A percentile compares a stretch with the other conserved stretches of the same genome.
phyloP scores from a whole-genome alignment of 192 early-diverging fungal species.

The Haplosporangium gracile region DNA sequence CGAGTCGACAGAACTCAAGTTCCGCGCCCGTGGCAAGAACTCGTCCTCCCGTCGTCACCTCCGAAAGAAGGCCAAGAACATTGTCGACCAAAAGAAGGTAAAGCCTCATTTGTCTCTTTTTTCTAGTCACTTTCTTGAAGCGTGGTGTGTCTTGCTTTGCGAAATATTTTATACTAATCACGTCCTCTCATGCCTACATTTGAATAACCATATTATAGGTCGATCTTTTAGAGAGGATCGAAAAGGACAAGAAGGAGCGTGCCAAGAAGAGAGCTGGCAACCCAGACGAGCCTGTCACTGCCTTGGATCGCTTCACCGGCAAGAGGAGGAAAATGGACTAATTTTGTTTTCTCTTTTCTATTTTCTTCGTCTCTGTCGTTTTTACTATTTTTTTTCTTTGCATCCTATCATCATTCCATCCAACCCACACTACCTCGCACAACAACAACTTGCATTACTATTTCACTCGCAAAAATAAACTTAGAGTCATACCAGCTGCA shows the following conservation, averaged over 20 bases:
- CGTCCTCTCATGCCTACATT: neutral
- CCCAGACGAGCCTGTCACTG: conserved; percentile 65
- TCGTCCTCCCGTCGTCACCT: conserved; percentile 82
- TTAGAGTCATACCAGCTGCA: conserved; percentile 20
- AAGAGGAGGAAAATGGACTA: conserved; percentile 54
- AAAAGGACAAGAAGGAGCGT: conserved; percentile 68
- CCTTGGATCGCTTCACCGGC: conserved; percentile 73
- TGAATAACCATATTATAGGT: conserved; percentile 23
- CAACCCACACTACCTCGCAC: neutral
- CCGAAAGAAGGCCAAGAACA: conserved; percentile 84
- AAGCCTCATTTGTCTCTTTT: neutral
- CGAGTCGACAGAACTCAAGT: conserved; percentile 67
- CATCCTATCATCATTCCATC: neutral
- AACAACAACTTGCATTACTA: conserved; percentile 12
- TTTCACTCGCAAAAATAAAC: conserved; percentile 30
- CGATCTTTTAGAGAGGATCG: conserved; percentile 63
- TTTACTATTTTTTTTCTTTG: neutral
- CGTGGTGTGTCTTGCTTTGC: neutral
- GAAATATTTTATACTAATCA: neutral
- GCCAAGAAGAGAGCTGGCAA: conserved; percentile 64
- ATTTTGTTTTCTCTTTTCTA: neutral
- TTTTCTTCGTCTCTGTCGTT: neutral
- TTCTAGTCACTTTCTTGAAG: neutral
- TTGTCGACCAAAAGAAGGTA: conserved; percentile 83
- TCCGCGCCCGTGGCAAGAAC: conserved; percentile 77